Base-by-base conservation (phyloP, 1,284 basidiomycete genomes). In the Vanrija sp. region DNA sequence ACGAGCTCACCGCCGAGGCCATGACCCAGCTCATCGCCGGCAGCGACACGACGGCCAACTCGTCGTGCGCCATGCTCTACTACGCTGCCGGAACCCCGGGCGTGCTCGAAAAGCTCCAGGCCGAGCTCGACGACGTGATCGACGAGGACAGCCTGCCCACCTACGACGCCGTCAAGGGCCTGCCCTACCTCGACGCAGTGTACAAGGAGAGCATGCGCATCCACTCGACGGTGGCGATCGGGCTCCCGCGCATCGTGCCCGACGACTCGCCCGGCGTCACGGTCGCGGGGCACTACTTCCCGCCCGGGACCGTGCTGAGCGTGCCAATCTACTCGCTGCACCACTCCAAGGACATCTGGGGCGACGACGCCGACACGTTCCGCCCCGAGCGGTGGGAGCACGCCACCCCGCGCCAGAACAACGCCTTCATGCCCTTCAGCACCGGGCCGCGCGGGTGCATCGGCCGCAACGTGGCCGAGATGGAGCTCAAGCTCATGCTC, bases 1-100 rank as follows among this genome's bases (percentile, higher is more conserved):
- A 83, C 65, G 90, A 94, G 67, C 75, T 94, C 55, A 92, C 88
- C 2, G 89, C 88, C 2, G 89, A 93, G 74, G 89, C 87, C 24
- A 45, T 45, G 16, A 45, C 35, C 25, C 43, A 45, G 43, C 79
- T 92, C 22, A 90, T 92, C 62, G 89, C 89, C 20, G 88, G 88
- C 6, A 24, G 35, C 24, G 43, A 45, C 25, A 45, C 43, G 43
- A 45, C 87, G 1, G 88, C 88, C 46, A 89, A 89, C 74, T 88
- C 88, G 18, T 86, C 86, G 3, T 88, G 87, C 60, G 88, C 87
- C 15, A 89, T 93, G 65, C 80, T 89, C 7, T 91, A 89, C 77
- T 83, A 89, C 73, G 81, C 94, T 55, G 85, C 86, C 6, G 74
- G 76, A 24, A 82, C 88, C 74, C 87, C 82, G 2, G 66, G 73